Percentiles rank a stretch among this genome's conserved stretches.
Conservation (phyloP, 2,329 filamentous ascomycete genomes). For the Thyridium curvatum region DNA sequence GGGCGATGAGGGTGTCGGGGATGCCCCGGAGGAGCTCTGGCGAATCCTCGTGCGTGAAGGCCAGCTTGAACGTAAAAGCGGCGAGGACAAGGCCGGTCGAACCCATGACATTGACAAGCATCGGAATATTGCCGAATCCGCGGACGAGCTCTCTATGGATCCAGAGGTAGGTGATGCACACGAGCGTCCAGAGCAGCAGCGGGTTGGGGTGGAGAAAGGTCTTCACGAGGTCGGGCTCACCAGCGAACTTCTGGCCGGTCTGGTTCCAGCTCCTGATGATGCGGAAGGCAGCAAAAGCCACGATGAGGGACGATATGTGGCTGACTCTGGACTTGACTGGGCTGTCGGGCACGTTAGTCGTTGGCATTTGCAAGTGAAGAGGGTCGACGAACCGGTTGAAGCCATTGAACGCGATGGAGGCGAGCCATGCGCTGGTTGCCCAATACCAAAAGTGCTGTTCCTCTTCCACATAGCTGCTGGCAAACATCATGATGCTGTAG, state of each 20-base stretch:
- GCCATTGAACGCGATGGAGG: conserved; percentile 42
- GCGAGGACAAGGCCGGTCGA: conserved; percentile 36
- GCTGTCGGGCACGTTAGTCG: conserved; percentile 11
- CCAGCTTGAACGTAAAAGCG: conserved; percentile 80
- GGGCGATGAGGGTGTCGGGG: conserved; percentile 29
- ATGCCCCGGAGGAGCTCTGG: conserved; percentile 66
- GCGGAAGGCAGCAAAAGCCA: conserved; percentile 57
- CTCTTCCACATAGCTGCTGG: conserved; percentile 95
- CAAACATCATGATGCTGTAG: conserved; percentile 92
- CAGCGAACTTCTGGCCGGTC: conserved; percentile 92
- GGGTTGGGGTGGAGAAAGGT: conserved; percentile 59
- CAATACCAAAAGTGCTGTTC: conserved; percentile 99
- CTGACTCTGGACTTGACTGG: conserved; percentile 16
- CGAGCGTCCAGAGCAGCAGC: conserved; percentile 65
- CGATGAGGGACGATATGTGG: conserved; percentile 21
- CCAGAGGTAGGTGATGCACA: conserved; percentile 63
- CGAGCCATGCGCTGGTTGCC: conserved; percentile 66
- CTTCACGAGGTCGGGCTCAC: conserved; percentile 81
- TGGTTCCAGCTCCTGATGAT: conserved; percentile 84
- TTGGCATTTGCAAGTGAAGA: neutral
- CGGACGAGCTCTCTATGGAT: conserved; percentile 40
- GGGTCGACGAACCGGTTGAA: conserved; percentile 27
- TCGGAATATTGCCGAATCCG: conserved; percentile 33
- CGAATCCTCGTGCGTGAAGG: conserved; percentile 81
- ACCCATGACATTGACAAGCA: conserved; percentile 30